Evolutionary conservation across 1,284 basidiomycete genomes (phyloP).

Genomic region (Cutaneotrichosporon dermatis): DNA sequence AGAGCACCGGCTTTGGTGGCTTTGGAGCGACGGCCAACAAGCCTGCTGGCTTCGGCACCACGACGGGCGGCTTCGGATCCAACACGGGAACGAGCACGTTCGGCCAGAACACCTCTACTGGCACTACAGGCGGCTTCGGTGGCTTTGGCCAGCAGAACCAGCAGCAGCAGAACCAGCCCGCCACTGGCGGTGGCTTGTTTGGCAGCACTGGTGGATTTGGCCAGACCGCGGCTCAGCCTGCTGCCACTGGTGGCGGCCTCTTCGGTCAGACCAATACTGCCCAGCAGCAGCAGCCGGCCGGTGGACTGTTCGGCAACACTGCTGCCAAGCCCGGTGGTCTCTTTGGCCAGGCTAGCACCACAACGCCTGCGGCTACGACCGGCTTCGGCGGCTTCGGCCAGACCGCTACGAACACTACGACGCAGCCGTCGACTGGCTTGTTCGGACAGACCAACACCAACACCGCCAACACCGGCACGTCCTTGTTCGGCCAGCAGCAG

Average conservation of each 20-base stretch:
- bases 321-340: conserved; percentile 45
- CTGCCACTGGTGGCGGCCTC: conserved; percentile 46
- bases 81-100: conserved; percentile 34
- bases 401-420: conserved; percentile 11
- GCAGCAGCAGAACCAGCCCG: conserved; percentile 37
- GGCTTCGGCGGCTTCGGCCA: conserved; percentile 34
- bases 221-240: conserved; percentile 26
- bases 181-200: conserved; percentile 32
- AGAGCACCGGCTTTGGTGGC: conserved; percentile 42
- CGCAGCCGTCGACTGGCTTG: conserved; percentile 12
- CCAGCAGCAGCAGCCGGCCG: conserved; percentile 12
- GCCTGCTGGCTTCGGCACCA: conserved; percentile 6
- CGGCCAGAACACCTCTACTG: conserved; percentile 42
- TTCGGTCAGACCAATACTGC: conserved; percentile 49
- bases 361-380: conserved; percentile 20
- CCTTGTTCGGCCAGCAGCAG: conserved; percentile 53
- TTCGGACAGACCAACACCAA: conserved; percentile 27
- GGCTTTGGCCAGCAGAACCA: conserved; percentile 16
- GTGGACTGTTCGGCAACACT: conserved; percentile 50
- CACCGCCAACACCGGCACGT: conserved; percentile 29
- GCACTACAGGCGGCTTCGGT: conserved; percentile 15
- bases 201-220: conserved; percentile 26
- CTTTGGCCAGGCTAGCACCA: conserved; percentile 29
- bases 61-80: conserved; percentile 16
- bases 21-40: conserved; percentile 30